Base-by-base conservation (phyloP, 164 flowering plant species). In the Berberis vulgaris region DNA sequence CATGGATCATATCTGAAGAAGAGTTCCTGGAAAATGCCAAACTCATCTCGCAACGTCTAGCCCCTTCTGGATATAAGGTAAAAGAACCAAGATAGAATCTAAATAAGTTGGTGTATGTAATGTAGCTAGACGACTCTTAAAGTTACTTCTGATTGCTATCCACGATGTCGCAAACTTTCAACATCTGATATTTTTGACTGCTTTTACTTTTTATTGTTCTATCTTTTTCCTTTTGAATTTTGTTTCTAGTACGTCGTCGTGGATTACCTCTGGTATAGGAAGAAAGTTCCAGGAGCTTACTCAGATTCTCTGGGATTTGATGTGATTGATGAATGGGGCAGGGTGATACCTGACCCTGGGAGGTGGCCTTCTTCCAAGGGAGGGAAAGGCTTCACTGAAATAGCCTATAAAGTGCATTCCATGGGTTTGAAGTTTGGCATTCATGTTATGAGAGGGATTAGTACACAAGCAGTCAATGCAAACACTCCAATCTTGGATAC, bases 381-480 rank as follows among this genome's bases (percentile, higher is more conserved):
- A 49, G 97, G 95, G 26, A 83, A 80, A 63, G 97, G 99, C 54
- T 94, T 94, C 74, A 68, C 82, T 43, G 79, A 87, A 72, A 84
- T 87, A 43, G 96, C 96, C 40, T 70, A 74, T 65, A 80, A 78
- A 73, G 95, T 94, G 2, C 97, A 94, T 74, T 56, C 57, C 60
- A 80, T 89, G 95, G 97, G 96, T 62, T 77, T 91, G 75, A 86
- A 89, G 76, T 91, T 94, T 68, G 99, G 97, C 57, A 87, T 94
- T 77, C 99, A 94, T 82, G 89, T 91, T 49, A 94, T 91, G 99
- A 81, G 96, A 74, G 99, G 99, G 59, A 83, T 94, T 64, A 87
- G 99, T 59, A 79, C 83, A 43, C 96, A 89, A 61, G 99, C 99
- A n/a, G 75, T 82, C 61, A 79, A 89, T 80, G 89, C 93, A 58